phyloP scores from a whole-genome alignment of 1,284 basidiomycete species.

The Volvariella surrecta region DNA sequence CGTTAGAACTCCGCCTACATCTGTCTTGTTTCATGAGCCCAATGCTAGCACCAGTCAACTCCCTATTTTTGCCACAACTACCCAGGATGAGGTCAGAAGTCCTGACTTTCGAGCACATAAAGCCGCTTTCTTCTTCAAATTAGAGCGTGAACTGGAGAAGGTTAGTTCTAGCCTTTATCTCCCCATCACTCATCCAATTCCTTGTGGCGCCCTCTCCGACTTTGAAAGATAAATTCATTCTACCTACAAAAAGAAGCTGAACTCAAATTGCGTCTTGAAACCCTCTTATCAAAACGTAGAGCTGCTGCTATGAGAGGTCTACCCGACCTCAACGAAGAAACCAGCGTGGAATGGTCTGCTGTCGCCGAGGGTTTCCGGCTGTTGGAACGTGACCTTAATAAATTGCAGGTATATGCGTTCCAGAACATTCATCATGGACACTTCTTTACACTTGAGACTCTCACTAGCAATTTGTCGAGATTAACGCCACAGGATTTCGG shows the following conservation, averaged over 20 bases:
- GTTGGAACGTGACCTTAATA: slow-evolving; percentile 93
- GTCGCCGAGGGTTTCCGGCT: slow-evolving; percentile 95
- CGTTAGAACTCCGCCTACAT: slow-evolving; percentile 6
- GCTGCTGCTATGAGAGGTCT: slow-evolving; percentile 67
- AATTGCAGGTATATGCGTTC: slow-evolving; percentile 68
- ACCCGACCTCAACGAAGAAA: slow-evolving; percentile 52
- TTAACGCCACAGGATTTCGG: slow-evolving; percentile 95
- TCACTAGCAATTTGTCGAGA: slow-evolving; percentile 88
- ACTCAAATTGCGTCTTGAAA: slow-evolving; percentile 86
- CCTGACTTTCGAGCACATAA: slow-evolving; percentile 88
- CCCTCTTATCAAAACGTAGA: slow-evolving; percentile 89
- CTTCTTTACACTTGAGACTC: slow-evolving; percentile 16
- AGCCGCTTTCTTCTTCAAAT: slow-evolving; percentile 98
- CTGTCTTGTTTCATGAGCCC: slow-evolving; percentile 18
- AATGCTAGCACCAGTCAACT: slow-evolving; percentile 30
- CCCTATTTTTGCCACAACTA: slow-evolving; percentile 49
- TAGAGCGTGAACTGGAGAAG: slow-evolving; percentile 97
- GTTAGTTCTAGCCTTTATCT: slow-evolving; percentile 28
- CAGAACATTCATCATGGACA: slow-evolving; percentile 11
- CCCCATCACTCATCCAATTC: slow-evolving; percentile 4
- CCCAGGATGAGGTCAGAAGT: slow-evolving; percentile 60
- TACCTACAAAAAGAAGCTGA: slow-evolving; percentile 98
- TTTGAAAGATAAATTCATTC: slow-evolving; percentile 90
- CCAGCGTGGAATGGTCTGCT: slow-evolving; percentile 77
- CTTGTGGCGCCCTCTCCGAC: background rate